Evolutionary conservation across 2,329 filamentous ascomycete genomes (phyloP).

Genomic region (Botrytis medusae): DNA sequence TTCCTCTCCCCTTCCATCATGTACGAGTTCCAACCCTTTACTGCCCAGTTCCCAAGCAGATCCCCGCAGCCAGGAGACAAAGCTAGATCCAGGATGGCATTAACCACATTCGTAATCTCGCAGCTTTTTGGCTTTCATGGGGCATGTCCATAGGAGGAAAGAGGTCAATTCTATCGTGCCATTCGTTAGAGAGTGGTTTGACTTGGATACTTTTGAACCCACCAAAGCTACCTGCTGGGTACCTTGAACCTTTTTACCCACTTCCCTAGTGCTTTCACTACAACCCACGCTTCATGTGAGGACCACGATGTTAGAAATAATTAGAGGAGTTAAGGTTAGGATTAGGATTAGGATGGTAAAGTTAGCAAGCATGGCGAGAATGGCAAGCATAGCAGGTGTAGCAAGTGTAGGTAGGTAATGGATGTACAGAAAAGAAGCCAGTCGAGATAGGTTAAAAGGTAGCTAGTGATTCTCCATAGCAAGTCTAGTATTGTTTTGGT

Average conservation of each 20-base stretch:
- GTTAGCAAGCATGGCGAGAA: background rate
- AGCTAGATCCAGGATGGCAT: background rate
- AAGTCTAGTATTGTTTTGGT: background rate
- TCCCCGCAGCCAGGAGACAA: constrained; percentile 8
- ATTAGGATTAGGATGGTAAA: background rate
- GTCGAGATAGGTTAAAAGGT: background rate
- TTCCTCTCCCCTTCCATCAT: background rate
- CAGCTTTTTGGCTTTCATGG: background rate
- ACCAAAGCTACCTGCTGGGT: constrained; percentile 1
- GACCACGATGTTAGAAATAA: background rate
- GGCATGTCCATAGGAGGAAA: background rate
- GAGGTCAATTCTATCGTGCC: background rate
- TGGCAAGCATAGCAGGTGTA: background rate
- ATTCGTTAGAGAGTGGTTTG: background rate
- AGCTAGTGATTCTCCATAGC: background rate
- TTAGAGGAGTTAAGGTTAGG: background rate
- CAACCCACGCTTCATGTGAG: background rate
- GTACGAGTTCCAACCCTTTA: background rate
- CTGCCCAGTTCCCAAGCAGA: background rate
- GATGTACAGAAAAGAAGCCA: background rate
- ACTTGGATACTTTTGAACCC: constrained; percentile 1
- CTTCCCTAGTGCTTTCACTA: background rate
- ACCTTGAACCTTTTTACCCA: background rate
- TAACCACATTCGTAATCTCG: background rate
- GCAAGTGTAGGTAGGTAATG: too few relatives aligned